Conservation (phyloP, 305 asterid genomes). For the Fraxinus dipetala region DNA sequence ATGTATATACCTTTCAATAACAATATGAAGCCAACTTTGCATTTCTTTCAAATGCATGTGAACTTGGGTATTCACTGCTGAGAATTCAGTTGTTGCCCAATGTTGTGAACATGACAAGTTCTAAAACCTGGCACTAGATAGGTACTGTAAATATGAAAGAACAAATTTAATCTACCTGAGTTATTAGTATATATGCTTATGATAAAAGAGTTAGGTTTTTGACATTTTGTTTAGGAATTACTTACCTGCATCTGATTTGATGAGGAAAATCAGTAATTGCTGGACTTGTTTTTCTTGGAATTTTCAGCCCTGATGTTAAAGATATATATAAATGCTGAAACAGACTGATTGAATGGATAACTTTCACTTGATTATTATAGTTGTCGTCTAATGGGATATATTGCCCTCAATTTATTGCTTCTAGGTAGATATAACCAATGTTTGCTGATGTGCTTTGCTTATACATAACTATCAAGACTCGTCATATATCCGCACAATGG, state of each 20-base stretch:
- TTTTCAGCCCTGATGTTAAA: background rate
- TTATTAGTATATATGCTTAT: background rate
- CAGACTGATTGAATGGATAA: slow-evolving; percentile 5
- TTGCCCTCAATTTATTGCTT: slow-evolving; percentile 14
- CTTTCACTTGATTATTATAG: background rate
- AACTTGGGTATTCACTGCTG: background rate
- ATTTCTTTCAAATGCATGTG: background rate
- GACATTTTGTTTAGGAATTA: background rate
- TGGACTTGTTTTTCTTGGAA: background rate
- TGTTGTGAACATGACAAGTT: slow-evolving; percentile 19
- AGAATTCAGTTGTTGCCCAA: slow-evolving; percentile 15
- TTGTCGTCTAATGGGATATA: background rate
- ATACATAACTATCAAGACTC: background rate
- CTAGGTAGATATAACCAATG: background rate
- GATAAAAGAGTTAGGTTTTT: background rate
- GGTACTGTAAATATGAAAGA: slow-evolving; percentile 13
- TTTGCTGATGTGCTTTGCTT: slow-evolving; percentile 13
- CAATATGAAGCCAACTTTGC: background rate
- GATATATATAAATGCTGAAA: background rate
- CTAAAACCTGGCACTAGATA: background rate
- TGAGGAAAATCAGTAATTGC: background rate
- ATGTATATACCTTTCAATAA: background rate
- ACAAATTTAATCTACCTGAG: background rate
- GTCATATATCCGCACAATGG: background rate
- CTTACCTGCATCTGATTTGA: slow-evolving; percentile 1